These are phyloP conservation scores for Dacryopinax primogenitus DNA, from an alignment of 768 basidiomycete genomes.

Conservation along the genomic window DNA sequence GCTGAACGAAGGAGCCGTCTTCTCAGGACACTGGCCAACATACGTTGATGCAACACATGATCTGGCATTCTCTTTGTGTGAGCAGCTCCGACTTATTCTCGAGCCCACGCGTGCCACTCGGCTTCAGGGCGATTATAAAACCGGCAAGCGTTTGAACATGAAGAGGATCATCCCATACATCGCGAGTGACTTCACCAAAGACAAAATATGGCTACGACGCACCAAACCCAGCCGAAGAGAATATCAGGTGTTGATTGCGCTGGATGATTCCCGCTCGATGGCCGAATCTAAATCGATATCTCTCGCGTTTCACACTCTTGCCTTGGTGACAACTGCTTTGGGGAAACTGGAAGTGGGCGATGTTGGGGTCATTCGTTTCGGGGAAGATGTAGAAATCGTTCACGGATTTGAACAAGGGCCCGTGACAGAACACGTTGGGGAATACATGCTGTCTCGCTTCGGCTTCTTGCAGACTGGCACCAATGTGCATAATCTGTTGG, in stretches of 20 bases:
- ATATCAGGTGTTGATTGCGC: conserved; percentile 85
- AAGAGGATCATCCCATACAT: conserved; percentile 97
- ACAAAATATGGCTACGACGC: conserved; percentile 95
- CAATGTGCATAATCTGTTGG: conserved; percentile 69
- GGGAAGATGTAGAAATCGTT: conserved; percentile 72
- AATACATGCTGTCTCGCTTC: conserved; percentile 71
- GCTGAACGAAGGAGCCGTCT: conserved; percentile 4
- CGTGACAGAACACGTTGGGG: conserved; percentile 68
- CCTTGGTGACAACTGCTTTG: conserved; percentile 79
- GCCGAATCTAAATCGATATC: conserved; percentile 83
- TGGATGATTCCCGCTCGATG: conserved; percentile 97
- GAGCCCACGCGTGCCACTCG: conserved; percentile 91
- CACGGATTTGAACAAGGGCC: conserved; percentile 76
- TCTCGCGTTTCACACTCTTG: conserved; percentile 86
- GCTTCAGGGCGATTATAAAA: conserved; percentile 91
- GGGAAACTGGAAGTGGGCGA: conserved; percentile 92
- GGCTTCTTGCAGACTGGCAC: conserved; percentile 81
- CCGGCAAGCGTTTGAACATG: conserved; percentile 96
- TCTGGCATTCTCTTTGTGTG: conserved; percentile 82
- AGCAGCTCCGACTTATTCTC: conserved; percentile 90
- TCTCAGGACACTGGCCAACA: conserved; percentile 48
- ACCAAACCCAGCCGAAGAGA: conserved; percentile 88
- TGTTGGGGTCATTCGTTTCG: conserved; percentile 81
- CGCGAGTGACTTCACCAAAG: conserved; percentile 96
- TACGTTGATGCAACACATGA: conserved; percentile 87